A percentile compares a stretch with the other conserved stretches of the same genome.
These are phyloP conservation scores for Gymnopilus dilepis DNA, from an alignment of 768 basidiomycete species.

Conservation along the genomic window DNA sequence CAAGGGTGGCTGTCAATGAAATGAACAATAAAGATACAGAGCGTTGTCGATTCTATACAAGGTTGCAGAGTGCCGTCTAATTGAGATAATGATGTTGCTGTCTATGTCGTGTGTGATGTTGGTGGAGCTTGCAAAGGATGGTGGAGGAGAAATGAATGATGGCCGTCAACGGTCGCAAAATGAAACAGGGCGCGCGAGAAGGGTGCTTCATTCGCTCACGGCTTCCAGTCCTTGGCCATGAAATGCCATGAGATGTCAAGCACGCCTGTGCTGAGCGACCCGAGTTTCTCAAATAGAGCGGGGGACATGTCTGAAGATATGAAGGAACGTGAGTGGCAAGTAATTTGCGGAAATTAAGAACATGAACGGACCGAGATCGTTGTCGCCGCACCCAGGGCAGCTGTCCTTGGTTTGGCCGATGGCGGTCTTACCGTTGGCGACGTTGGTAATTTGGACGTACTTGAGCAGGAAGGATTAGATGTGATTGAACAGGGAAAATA, in stretches of 20 bases:
- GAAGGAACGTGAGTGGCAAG: background rate
- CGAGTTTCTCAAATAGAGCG: constrained; percentile 60
- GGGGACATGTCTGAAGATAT: constrained; percentile 65
- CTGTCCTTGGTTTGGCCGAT: constrained; percentile 60
- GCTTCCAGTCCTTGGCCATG: constrained; percentile 38
- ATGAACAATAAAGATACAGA: constrained; percentile 4
- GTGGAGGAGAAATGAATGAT: background rate
- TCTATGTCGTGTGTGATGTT: background rate
- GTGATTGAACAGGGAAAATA: constrained; percentile 10
- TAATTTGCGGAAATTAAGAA: background rate
- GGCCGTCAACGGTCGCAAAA: background rate
- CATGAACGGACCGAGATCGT: constrained; percentile 58
- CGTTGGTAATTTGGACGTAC: constrained; percentile 68
- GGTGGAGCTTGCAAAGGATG: background rate
- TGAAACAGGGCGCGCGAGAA: background rate
- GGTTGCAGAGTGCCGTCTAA: background rate
- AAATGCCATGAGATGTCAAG: constrained; percentile 67
- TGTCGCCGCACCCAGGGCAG: constrained; percentile 57
- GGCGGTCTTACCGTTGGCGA: constrained; percentile 52
- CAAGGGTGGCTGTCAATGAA: background rate
- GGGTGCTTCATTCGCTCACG: constrained; percentile 4
- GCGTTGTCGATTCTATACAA: constrained; percentile 1
- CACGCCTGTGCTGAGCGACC: constrained; percentile 50
- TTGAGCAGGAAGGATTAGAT: constrained; percentile 27
- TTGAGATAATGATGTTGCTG: background rate